These are phyloP conservation scores for Ceratobasidium sp. DNA, from an alignment of 1,284 basidiomycete genomes.

Conservation along the genomic window DNA sequence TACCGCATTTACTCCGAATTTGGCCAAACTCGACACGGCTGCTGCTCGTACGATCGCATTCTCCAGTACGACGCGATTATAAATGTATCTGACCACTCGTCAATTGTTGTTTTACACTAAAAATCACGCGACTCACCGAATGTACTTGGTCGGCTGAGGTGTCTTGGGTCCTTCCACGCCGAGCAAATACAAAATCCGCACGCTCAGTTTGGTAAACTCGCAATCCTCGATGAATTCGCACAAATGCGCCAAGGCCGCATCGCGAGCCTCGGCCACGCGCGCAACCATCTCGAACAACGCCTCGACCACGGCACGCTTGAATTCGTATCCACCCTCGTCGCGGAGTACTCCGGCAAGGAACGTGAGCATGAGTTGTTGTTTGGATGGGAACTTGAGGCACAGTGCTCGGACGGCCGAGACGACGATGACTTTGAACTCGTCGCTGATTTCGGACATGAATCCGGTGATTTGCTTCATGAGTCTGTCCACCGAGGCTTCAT, in stretches of 20 bases:
- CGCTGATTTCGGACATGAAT: slow-evolving; percentile 99
- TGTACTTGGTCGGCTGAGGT: slow-evolving; percentile 95
- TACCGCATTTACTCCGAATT: slow-evolving; percentile 90
- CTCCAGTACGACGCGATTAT: slow-evolving; percentile 98
- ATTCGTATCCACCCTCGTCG: slow-evolving; percentile 99
- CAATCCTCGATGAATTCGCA: slow-evolving; percentile 99
- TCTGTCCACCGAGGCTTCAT: slow-evolving; percentile 97
- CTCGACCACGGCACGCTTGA: slow-evolving; percentile 98
- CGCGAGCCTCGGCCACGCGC: slow-evolving; percentile 93
- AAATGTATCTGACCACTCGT: slow-evolving; percentile 80
- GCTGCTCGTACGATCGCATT: slow-evolving; percentile 98
- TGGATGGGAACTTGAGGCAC: slow-evolving; percentile 97
- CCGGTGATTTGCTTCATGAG: slow-evolving; percentile 99
- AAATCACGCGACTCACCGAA: slow-evolving; percentile 49
- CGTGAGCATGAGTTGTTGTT: slow-evolving; percentile 93
- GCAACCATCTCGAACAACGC: slow-evolving; percentile 99
- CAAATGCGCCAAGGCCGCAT: slow-evolving; percentile 95
- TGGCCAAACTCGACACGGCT: slow-evolving; percentile 92
- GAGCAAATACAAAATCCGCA: slow-evolving; percentile 93
- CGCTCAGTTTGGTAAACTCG: slow-evolving; percentile 99
- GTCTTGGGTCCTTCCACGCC: slow-evolving; percentile 97
- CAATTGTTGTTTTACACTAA: background rate
- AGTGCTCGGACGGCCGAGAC: slow-evolving; percentile 98
- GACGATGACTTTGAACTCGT: slow-evolving; percentile 99
- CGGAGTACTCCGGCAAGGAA: slow-evolving; percentile 94